A percentile compares a stretch with the other conserved stretches of the same genome.
phyloP scores from a whole-genome alignment of 164 flowering plant species.

The Stephania yunnanensis region DNA sequence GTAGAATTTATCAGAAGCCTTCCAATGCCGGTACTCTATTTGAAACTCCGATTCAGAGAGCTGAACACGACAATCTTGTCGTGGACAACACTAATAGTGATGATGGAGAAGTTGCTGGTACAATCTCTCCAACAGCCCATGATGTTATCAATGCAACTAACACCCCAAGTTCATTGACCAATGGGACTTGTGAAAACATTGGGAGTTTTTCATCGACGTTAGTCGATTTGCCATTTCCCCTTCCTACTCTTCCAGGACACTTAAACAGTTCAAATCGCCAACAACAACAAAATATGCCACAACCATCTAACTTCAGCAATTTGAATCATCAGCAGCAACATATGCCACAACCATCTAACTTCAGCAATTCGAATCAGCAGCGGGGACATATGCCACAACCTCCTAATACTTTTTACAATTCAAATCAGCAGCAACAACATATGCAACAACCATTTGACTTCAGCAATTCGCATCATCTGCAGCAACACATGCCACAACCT shows the following conservation, averaged over 20 bases:
- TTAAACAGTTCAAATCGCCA: background rate
- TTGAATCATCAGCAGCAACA: background rate
- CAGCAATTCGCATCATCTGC: no score
- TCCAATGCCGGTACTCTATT: background rate
- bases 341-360: background rate
- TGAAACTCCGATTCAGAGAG: background rate
- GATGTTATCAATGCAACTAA: background rate
- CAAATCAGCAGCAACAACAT: background rate
- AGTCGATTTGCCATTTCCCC: no score
- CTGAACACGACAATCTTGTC: background rate
- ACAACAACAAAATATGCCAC: background rate
- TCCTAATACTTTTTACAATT: no score
- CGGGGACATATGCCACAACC: background rate
- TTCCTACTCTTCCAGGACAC: no score
- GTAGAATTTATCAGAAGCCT: slow-evolving; percentile 2
- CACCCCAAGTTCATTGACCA: background rate
- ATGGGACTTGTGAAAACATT: no score
- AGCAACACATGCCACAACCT: no score
- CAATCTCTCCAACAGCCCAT: background rate
- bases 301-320: background rate
- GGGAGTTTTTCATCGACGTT: no score
- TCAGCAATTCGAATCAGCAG: background rate
- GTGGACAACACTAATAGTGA: background rate
- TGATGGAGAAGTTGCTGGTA: background rate
- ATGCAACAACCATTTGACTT: background rate